Conservation (phyloP, 2,329 filamentous ascomycete species). For the Juglanconis oblonga region DNA sequence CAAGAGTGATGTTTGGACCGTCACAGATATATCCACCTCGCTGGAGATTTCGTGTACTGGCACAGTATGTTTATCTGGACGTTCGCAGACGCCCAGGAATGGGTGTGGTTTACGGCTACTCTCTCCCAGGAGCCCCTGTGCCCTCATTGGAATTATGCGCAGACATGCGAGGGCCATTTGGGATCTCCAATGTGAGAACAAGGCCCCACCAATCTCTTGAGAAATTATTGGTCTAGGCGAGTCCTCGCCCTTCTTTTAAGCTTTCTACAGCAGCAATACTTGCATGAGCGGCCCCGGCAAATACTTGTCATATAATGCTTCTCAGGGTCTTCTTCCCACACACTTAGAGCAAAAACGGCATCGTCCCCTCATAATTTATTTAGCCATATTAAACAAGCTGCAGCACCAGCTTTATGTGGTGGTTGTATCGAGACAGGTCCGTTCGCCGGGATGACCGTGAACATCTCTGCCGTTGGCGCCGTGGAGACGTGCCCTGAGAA, state of each 20-base stretch:
- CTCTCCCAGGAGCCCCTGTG: constrained; percentile 21
- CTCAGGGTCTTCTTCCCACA: background rate
- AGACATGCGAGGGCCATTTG: constrained; percentile 32
- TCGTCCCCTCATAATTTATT: too few relatives aligned
- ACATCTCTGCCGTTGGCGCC: background rate
- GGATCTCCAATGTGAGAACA: constrained; percentile 31
- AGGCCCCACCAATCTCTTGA: too few relatives aligned
- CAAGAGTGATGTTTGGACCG: background rate
- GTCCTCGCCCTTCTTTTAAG: background rate
- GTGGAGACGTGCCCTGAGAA: background rate
- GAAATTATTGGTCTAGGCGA: too few relatives aligned
- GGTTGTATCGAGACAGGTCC: constrained; percentile 3
- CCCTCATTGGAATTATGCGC: constrained; percentile 45
- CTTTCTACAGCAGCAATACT: constrained; percentile 47
- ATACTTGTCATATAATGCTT: background rate
- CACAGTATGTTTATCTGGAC: constrained; percentile 28
- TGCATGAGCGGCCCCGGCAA: constrained; percentile 43
- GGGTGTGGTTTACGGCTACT: constrained; percentile 34
- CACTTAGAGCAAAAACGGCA: too few relatives aligned
- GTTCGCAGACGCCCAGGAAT: constrained; percentile 28
- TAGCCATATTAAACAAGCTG: too few relatives aligned
- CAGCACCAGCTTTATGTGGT: background rate
- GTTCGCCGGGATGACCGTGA: background rate
- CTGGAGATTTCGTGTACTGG: constrained; percentile 27
- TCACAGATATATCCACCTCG: constrained; percentile 6